Evolutionary conservation across 768 basidiomycete genomes (phyloP).

Genomic region (Crucibulum laeve): DNA sequence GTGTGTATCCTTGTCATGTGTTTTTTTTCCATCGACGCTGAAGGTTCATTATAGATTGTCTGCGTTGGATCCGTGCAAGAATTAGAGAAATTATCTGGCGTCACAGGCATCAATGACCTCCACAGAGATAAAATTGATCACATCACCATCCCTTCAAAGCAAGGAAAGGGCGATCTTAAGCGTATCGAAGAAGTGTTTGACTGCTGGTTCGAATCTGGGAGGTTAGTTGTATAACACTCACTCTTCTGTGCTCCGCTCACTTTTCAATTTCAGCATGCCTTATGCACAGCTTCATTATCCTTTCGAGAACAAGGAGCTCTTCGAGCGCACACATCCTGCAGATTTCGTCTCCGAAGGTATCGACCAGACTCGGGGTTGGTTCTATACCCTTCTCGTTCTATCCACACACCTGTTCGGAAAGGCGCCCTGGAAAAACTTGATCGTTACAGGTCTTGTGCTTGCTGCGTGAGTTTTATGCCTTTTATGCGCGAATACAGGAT

Average conservation of each 20-base stretch:
- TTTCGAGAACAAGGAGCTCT: conserved; percentile 91
- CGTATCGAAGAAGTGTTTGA: conserved; percentile 98
- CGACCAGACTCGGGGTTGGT: conserved; percentile 99
- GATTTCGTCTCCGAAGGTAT: conserved; percentile 98
- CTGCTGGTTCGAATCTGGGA: conserved; percentile 99
- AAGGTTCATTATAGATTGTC: conserved; percentile 50
- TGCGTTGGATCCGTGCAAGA: conserved; percentile 86
- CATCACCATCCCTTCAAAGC: conserved; percentile 90
- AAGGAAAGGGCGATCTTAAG: conserved; percentile 81
- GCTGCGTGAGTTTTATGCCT: conserved; percentile 64
- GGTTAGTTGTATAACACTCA: conserved; percentile 40
- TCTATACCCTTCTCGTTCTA: conserved; percentile 95
- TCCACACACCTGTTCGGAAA: conserved; percentile 92
- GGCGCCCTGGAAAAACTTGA: conserved; percentile 98
- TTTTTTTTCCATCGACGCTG: background rate
- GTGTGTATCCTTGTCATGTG: too few species aligned
- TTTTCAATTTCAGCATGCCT: conserved; percentile 71
- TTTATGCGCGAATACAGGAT: background rate
- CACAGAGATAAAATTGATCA: conserved; percentile 95
- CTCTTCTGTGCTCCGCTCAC: background rate
- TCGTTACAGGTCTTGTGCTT: conserved; percentile 92
- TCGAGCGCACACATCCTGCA: conserved; percentile 85
- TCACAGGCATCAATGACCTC: conserved; percentile 79
- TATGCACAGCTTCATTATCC: conserved; percentile 98
- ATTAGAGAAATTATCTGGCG: conserved; percentile 82